Evolutionary conservation across 768 basidiomycete species (phyloP).

Genomic region (Antrodiella citrinella): DNA sequence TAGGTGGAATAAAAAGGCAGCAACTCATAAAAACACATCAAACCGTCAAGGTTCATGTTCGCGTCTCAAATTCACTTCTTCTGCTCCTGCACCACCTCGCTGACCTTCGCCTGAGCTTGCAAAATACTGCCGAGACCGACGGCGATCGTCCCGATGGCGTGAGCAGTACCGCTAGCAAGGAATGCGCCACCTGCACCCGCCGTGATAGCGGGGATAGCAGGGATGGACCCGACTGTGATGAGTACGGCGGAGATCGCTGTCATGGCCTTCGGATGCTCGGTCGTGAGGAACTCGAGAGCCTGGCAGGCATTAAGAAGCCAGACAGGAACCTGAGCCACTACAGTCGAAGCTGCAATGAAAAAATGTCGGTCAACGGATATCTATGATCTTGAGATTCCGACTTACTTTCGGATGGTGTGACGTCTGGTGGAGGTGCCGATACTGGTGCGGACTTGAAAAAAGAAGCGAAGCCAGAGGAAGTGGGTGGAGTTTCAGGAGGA

Average conservation of each 20-base stretch:
- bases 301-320: conserved; percentile 75
- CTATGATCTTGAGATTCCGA: no score
- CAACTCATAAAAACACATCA: no score
- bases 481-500: conserved; percentile 8
- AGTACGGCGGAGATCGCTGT: conserved; percentile 68
- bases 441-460: neutral
- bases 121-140: conserved; percentile 60
- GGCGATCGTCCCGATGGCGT: conserved; percentile 74
- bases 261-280: conserved; percentile 72
- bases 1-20: no score
- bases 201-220: conserved; percentile 60
- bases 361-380: neutral
- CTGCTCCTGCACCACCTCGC: conserved; percentile 28
- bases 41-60: no score
- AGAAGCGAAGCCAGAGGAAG: neutral
- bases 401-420: conserved; percentile 12
- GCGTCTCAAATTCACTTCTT: no score
- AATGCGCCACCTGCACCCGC: conserved; percentile 66
- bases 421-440: conserved; percentile 7
- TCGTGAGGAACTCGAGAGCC: conserved; percentile 65
- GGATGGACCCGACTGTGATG: conserved; percentile 71
- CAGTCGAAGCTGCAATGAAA: conserved; percentile 26
- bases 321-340: conserved; percentile 52
- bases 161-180: conserved; percentile 64
- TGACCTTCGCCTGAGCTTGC: conserved; percentile 24